These are phyloP conservation scores for Abrus precatorius DNA, from an alignment of 306 rosid species.

Conservation along the genomic window DNA sequence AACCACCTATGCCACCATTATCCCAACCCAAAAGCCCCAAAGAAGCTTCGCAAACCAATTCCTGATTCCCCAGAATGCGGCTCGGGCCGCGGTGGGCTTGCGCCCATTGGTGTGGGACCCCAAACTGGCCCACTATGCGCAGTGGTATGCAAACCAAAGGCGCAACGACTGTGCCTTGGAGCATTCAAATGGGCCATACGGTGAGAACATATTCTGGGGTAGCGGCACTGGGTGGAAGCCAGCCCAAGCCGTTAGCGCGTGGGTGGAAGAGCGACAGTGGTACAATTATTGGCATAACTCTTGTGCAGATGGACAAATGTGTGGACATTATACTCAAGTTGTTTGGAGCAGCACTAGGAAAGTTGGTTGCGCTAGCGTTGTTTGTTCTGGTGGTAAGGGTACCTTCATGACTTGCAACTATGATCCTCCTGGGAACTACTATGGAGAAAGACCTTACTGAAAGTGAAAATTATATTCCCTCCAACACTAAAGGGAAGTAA, in stretches of 20 bases:
- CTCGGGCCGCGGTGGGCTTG: conserved; percentile 54
- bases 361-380: conserved; percentile 81
- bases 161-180: conserved; percentile 68
- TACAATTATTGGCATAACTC: conserved; percentile 70
- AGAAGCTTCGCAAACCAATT: conserved; percentile 60
- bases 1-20: background rate
- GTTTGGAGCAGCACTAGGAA: conserved; percentile 70
- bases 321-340: conserved; percentile 94
- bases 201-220: conserved; percentile 97
- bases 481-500: background rate
- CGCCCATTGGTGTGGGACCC: conserved; percentile 67
- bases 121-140: conserved; percentile 65
- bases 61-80: conserved; percentile 75
- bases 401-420: conserved; percentile 87
- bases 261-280: conserved; percentile 72
- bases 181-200: conserved; percentile 88
- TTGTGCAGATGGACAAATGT: conserved; percentile 61
- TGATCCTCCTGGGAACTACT: conserved; percentile 93
- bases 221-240: conserved; percentile 84
- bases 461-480: conserved; percentile 1
- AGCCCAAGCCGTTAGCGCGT: conserved; percentile 70
- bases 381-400: conserved; percentile 65
- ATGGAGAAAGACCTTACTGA: conserved; percentile 85
- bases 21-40: background rate
- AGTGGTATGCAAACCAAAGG: conserved; percentile 77